Conservation (phyloP, 768 basidiomycete species). For the Phylloporus rhodoxanthus region DNA sequence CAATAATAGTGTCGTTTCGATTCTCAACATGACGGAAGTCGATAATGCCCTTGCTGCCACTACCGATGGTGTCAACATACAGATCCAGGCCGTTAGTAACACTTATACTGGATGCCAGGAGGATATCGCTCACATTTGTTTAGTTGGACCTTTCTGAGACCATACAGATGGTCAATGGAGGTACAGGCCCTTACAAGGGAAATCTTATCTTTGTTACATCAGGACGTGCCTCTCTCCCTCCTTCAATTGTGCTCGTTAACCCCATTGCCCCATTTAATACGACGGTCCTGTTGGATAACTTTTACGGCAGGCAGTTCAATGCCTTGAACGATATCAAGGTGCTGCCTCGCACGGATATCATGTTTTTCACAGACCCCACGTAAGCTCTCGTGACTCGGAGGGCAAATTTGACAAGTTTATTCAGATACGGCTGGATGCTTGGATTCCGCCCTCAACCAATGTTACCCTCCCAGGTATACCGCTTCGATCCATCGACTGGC, state of each 20-base stretch:
- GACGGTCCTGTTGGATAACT: conserved; percentile 74
- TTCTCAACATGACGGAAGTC: conserved; percentile 55
- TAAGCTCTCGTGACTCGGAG: conserved; percentile 30
- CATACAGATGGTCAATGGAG: conserved; percentile 68
- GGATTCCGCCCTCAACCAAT: conserved; percentile 62
- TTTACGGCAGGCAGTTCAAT: conserved; percentile 76
- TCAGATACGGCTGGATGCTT: conserved; percentile 59
- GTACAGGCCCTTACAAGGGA: conserved; percentile 56
- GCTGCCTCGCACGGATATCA: conserved; percentile 57
- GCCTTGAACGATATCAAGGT: conserved; percentile 77
- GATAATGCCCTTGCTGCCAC: conserved; percentile 37
- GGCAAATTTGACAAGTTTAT: background rate
- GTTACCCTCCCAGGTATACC: conserved; percentile 72
- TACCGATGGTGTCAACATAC: conserved; percentile 42
- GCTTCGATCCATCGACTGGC: conserved; percentile 57
- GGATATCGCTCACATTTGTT: conserved; percentile 2
- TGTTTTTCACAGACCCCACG: conserved; percentile 75
- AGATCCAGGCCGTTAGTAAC: conserved; percentile 35
- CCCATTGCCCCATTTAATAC: conserved; percentile 58
- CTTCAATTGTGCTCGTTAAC: conserved; percentile 61
- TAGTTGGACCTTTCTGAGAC: conserved; percentile 55
- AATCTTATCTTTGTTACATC: conserved; percentile 58
- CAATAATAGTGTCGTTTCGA: conserved; percentile 58
- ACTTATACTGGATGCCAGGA: background rate
- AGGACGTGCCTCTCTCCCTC: conserved; percentile 57